Percentiles rank a stretch among this genome's conserved stretches.
Conservation (phyloP, 768 basidiomycete species). For the Kwoniella dejecticola region DNA sequence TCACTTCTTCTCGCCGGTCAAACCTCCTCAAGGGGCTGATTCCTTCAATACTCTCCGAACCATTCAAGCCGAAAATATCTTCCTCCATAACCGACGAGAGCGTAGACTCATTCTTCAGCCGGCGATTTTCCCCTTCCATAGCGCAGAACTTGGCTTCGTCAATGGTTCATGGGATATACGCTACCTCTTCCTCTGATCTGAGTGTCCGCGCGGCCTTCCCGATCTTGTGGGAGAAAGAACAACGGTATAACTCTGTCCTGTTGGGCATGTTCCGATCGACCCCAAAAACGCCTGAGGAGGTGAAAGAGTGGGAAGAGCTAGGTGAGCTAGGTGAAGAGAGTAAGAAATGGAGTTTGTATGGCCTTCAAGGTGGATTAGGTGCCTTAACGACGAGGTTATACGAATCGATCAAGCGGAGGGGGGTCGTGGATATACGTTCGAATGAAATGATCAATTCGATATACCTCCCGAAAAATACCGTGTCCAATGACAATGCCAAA, state of each 20-base stretch:
- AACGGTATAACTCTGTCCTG: constrained; percentile 71
- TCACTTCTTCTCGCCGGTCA: constrained; percentile 43
- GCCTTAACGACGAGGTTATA: constrained; percentile 62
- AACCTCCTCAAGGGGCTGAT: constrained; percentile 58
- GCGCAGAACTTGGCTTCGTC: constrained; percentile 77
- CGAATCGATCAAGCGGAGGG: constrained; percentile 59
- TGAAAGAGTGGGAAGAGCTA: constrained; percentile 64
- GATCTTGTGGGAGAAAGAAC: constrained; percentile 68
- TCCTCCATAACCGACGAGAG: constrained; percentile 66
- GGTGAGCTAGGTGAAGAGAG: constrained; percentile 69
- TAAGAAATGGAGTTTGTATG: constrained; percentile 78
- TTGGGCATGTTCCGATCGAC: constrained; percentile 58
- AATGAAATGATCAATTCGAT: constrained; percentile 7
- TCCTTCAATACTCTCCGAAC: constrained; percentile 53
- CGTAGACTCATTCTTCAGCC: constrained; percentile 72
- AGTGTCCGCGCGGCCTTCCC: constrained; percentile 80
- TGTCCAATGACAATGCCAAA: not conserved
- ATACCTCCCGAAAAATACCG: not conserved
- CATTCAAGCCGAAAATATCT: not conserved
- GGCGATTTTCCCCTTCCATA: constrained; percentile 71
- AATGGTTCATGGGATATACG: constrained; percentile 89
- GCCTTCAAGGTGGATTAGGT: constrained; percentile 74
- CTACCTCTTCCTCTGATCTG: constrained; percentile 73
- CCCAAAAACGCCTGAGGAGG: constrained; percentile 20
- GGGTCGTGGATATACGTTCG: not conserved